Percentiles rank a stretch among this genome's conserved stretches.
Evolutionary conservation across 352 stramenopile genomes (phyloP).

Genomic region (Phytophthora sp.): DNA sequence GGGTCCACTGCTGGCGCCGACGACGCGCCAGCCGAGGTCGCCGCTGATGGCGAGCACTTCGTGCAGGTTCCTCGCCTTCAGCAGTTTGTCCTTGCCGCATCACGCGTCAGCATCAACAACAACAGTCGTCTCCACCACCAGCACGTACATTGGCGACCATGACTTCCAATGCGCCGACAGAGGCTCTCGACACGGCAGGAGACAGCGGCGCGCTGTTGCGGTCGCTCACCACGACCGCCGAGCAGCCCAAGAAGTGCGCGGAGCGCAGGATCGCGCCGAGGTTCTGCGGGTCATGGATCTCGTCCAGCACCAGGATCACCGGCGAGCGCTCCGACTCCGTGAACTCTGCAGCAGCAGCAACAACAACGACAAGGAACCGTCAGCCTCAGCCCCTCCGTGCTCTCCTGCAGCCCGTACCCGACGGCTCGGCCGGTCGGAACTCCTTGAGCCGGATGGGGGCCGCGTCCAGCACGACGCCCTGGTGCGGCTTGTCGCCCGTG

Average conservation of each 20-base stretch:
- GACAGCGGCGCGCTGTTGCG: slow-evolving; percentile 77
- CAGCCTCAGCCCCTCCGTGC: neutral
- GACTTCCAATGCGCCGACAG: slow-evolving; percentile 75
- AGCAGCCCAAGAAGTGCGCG: slow-evolving; percentile 77
- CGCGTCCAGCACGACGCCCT: slow-evolving; percentile 80
- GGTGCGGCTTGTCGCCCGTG: slow-evolving; percentile 81
- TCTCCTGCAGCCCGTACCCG: slow-evolving; percentile 30
- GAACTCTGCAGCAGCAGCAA: slow-evolving; percentile 32
- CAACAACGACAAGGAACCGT: neutral
- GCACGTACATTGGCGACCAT: slow-evolving; percentile 70
- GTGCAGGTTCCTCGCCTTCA: slow-evolving; percentile 74
- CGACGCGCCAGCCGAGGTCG: slow-evolving; percentile 74
- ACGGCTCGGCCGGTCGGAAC: slow-evolving; percentile 53
- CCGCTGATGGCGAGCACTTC: slow-evolving; percentile 65
- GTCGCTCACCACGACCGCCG: slow-evolving; percentile 70
- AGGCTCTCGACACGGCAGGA: slow-evolving; percentile 74
- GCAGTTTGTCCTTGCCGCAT: slow-evolving; percentile 65
- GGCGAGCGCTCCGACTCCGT: slow-evolving; percentile 41
- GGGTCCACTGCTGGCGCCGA: slow-evolving; percentile 73
- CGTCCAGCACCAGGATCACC: slow-evolving; percentile 76
- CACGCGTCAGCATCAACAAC: neutral
- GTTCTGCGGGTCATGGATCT: slow-evolving; percentile 86
- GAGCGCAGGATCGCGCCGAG: slow-evolving; percentile 82
- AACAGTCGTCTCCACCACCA: neutral
- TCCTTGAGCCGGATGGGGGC: slow-evolving; percentile 61